A percentile compares a stretch with the other conserved stretches of the same genome.
Evolutionary conservation across 148 eudicot species (phyloP).

Genomic region (Agrostemma githago): DNA sequence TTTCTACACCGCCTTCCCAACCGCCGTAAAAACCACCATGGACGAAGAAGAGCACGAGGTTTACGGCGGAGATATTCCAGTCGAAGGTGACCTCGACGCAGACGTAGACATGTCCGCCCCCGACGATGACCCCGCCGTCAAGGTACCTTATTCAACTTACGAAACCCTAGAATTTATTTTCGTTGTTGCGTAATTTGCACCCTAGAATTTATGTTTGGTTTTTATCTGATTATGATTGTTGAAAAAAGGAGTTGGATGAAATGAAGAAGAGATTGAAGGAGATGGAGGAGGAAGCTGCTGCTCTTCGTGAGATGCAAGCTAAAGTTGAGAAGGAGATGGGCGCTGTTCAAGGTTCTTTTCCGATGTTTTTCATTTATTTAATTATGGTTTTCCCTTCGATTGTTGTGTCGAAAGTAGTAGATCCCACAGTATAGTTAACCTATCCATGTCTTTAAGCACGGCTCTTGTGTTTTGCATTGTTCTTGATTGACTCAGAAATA

Average conservation of each 20-base stretch:
- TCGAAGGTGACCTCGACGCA: slow-evolving; percentile 59
- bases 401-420: no score
- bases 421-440: not conserved
- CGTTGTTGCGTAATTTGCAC: no score
- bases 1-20: not conserved
- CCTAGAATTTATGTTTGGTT: not conserved
- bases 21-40: slow-evolving; percentile 34
- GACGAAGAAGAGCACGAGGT: slow-evolving; percentile 96
- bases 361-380: not conserved
- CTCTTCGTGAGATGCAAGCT: slow-evolving; percentile 94
- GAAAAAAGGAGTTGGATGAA: slow-evolving; percentile 70
- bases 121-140: slow-evolving; percentile 80
- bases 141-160: slow-evolving; percentile 35
- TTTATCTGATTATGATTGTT: not conserved
- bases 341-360: slow-evolving; percentile 62
- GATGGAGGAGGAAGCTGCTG: slow-evolving; percentile 98
- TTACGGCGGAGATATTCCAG: slow-evolving; percentile 87
- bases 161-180: not conserved
- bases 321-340: slow-evolving; percentile 97
- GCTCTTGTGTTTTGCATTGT: not conserved
- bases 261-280: slow-evolving; percentile 92
- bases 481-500: no score
- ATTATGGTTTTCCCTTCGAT: not conserved
- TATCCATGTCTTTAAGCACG: not conserved
- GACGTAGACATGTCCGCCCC: slow-evolving; percentile 66